These are phyloP conservation scores for Coprinopsis cinerea DNA, from an alignment of 768 basidiomycete genomes.

Conservation along the genomic window DNA sequence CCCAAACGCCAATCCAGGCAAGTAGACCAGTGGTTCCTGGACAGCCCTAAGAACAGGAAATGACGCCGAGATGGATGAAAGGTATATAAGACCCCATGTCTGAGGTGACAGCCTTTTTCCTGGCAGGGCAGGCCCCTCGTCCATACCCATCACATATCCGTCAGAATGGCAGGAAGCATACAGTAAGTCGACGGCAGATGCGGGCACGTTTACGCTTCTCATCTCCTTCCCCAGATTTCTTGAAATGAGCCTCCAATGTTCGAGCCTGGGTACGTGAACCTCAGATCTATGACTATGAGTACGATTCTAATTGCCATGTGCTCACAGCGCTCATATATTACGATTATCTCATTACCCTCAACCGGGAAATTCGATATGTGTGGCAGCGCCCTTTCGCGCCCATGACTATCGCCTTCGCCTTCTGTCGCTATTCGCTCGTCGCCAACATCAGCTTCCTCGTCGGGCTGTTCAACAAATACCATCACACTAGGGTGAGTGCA, in stretches of 20 bases:
- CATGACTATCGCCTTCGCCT: constrained; percentile 4
- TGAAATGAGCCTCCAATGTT: background rate
- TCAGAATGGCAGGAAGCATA: no score
- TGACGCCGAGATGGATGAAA: no score
- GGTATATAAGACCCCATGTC: no score
- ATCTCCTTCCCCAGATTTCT: background rate
- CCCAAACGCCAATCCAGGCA: no score
- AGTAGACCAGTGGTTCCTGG: no score
- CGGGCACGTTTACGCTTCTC: no score
- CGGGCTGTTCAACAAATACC: constrained; percentile 1
- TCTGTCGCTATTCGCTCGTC: constrained; percentile 6
- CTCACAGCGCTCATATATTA: constrained; percentile 8
- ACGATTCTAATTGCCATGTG: background rate
- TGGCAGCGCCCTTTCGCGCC: constrained; percentile 2
- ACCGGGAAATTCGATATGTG: constrained; percentile 9
- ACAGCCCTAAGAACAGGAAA: no score
- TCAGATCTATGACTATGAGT: background rate
- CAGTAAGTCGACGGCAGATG: no score
- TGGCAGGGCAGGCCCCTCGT: no score
- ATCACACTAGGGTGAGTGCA: background rate
- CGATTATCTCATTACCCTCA: constrained; percentile 11
- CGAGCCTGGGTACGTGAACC: constrained; percentile 3
- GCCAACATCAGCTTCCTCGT: constrained; percentile 1
- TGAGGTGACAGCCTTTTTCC: no score
- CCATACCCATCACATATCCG: no score